Conservation (phyloP, 495 filamentous ascomycete genomes). For the Lophiotrema nucula region DNA sequence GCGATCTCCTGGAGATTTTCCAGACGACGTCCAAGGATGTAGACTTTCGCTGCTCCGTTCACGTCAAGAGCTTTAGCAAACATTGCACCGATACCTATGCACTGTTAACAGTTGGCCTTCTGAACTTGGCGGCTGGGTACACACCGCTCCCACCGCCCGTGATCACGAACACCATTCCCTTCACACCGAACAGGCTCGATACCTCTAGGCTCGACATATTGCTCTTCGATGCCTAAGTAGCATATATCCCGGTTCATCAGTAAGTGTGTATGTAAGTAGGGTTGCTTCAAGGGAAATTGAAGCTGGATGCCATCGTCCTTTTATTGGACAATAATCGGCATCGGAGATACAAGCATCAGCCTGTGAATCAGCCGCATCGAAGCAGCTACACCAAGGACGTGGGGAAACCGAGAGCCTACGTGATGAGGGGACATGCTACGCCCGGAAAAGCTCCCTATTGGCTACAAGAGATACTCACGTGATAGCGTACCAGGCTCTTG, state of each 20-base stretch:
- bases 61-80: constrained; percentile 62
- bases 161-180: constrained; percentile 60
- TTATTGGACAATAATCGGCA: no score
- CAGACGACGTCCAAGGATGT: constrained; percentile 62
- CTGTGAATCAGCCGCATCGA: no score
- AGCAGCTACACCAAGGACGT: no score
- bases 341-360: no score
- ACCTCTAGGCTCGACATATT: constrained; percentile 16
- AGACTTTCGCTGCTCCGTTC: constrained; percentile 67
- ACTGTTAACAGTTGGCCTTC: not conserved
- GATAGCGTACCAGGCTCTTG: no score
- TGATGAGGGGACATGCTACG: not conserved
- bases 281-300: no score
- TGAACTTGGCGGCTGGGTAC: not conserved
- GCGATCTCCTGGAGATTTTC: constrained; percentile 52
- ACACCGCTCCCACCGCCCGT: constrained; percentile 61
- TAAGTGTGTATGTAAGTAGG: no score
- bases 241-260: no score
- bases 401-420: not conserved
- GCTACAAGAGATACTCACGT: not conserved
- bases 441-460: constrained; percentile 20
- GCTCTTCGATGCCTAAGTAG: not conserved
- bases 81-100: constrained; percentile 60
- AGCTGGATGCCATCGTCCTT: no score
- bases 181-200: constrained; percentile 52